Evolutionary conservation across 768 basidiomycete genomes (phyloP).

Genomic region (Austroboletus eburneus): DNA sequence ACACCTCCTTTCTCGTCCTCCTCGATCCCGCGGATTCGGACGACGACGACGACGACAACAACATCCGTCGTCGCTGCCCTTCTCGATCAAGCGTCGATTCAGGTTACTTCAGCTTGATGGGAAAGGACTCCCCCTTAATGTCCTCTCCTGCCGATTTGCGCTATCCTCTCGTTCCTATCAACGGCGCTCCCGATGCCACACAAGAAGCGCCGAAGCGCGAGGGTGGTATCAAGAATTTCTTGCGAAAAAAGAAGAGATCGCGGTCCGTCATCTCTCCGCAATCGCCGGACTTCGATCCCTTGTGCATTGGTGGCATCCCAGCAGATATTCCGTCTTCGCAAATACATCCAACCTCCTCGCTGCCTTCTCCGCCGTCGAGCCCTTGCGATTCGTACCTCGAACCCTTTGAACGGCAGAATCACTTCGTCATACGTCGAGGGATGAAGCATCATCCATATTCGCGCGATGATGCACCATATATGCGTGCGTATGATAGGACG

Average conservation of each 20-base stretch:
- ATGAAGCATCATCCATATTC: slow-evolving; percentile 57
- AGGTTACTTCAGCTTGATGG: slow-evolving; percentile 27
- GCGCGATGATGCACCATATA: slow-evolving; percentile 48
- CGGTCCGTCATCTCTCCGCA: slow-evolving; percentile 4
- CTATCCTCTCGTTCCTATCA: slow-evolving; percentile 8
- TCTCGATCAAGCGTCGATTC: slow-evolving; percentile 28
- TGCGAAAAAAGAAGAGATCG: slow-evolving; percentile 26
- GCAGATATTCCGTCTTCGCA: background rate
- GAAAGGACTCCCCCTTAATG: slow-evolving; percentile 15
- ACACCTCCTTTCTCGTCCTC: slow-evolving; percentile 14
- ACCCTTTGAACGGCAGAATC: slow-evolving; percentile 22
- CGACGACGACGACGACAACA: background rate
- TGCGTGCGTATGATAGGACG: slow-evolving; percentile 61
- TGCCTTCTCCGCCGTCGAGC: background rate
- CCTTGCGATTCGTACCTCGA: slow-evolving; percentile 10
- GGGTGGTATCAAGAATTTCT: slow-evolving; percentile 12
- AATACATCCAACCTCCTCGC: background rate
- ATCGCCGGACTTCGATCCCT: slow-evolving; percentile 8
- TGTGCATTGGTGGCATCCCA: background rate
- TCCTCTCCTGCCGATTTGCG: slow-evolving; percentile 12
- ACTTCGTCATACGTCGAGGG: slow-evolving; percentile 23
- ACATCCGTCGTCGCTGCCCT: slow-evolving; percentile 10
- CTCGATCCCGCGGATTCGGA: slow-evolving; percentile 3
- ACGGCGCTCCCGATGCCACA: background rate
- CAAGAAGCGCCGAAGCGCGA: slow-evolving; percentile 21